Conservation (phyloP, 257 asterid genomes). For the Solanum dulcamara region DNA sequence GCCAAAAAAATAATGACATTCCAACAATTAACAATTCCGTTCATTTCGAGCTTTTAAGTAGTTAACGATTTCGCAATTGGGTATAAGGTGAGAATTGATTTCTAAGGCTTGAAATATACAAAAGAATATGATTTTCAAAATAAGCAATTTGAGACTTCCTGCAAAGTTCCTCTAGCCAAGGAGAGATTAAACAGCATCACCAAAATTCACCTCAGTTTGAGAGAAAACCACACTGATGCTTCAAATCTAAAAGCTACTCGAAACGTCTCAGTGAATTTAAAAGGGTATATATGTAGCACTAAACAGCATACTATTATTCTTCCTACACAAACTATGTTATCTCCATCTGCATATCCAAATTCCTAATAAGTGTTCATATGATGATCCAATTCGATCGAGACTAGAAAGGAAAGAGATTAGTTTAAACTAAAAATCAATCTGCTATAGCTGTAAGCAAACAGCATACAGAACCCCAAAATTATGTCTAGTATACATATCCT, state of each 20-base stretch:
- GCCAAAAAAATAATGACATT: background rate
- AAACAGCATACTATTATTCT: background rate
- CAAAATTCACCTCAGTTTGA: background rate
- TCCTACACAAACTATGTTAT: background rate
- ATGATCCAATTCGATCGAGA: background rate
- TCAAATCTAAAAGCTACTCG: background rate
- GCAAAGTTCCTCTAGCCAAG: background rate
- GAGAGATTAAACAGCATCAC: background rate
- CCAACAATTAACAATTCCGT: background rate
- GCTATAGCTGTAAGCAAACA: background rate
- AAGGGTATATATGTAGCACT: background rate
- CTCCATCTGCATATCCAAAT: background rate
- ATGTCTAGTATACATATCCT: background rate
- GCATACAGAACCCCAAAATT: background rate
- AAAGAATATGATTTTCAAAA: background rate
- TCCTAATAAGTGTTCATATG: background rate
- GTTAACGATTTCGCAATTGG: background rate
- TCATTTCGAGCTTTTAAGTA: background rate
- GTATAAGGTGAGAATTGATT: background rate
- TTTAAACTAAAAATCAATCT: background rate
- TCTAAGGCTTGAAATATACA: background rate
- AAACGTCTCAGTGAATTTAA: background rate
- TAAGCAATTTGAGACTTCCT: background rate
- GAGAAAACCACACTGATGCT: background rate
- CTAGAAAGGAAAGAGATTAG: background rate